Evolutionary conservation across 2,329 filamentous ascomycete species (phyloP).

Genomic region (Anthostomella pinea): DNA sequence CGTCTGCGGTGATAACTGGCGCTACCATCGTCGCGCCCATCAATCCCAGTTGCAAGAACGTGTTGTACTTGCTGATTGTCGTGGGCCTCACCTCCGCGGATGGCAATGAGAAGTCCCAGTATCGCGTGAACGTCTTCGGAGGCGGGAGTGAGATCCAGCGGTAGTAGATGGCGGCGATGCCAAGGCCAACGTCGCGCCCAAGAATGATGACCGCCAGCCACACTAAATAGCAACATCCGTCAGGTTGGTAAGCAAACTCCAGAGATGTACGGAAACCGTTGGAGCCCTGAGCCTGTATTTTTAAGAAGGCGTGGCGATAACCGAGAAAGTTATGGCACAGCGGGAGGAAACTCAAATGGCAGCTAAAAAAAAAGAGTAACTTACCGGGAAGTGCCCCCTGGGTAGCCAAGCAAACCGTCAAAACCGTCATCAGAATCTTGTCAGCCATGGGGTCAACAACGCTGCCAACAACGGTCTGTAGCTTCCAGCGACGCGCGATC

Average conservation of each 20-base stretch:
- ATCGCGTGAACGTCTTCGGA: constrained; percentile 86
- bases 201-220: constrained; percentile 91
- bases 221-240: constrained; percentile 52
- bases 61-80: constrained; percentile 87
- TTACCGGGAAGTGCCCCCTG: constrained; percentile 78
- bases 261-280: too few relatives aligned
- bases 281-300: too few relatives aligned
- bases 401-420: constrained; percentile 79
- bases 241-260: constrained; percentile 8
- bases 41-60: constrained; percentile 82
- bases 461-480: constrained; percentile 90
- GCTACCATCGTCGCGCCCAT: constrained; percentile 81
- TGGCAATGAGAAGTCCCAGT: constrained; percentile 96
- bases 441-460: constrained; percentile 97
- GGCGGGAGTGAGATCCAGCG: constrained; percentile 91
- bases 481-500: constrained; percentile 83
- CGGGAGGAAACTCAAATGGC: neutral
- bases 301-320: neutral
- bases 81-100: constrained; percentile 82
- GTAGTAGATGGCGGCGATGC: constrained; percentile 86
- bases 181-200: constrained; percentile 80
- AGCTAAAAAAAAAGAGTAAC: constrained; percentile 31
- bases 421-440: constrained; percentile 90
- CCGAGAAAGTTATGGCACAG: neutral
- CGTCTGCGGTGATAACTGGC: constrained; percentile 65